Evolutionary conservation across 345 rosid species (phyloP).

Genomic region (Rubroshorea leprosula): DNA sequence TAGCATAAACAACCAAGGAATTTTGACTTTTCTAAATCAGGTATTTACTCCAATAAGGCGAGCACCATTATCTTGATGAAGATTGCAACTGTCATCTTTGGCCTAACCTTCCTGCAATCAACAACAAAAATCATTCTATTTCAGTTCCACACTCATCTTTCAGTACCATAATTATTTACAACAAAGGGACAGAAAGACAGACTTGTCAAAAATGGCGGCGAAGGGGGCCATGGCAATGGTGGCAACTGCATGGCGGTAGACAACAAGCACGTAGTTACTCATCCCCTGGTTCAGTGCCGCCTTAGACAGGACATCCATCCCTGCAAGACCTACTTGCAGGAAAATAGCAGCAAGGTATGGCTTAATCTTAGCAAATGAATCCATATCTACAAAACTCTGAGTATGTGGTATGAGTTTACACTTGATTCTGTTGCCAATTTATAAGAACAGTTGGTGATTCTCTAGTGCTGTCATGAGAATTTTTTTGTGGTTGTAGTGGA

Average conservation of each 20-base stretch:
- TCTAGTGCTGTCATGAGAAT: no score
- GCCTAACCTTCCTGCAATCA: conserved; percentile 57
- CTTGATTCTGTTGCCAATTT: no score
- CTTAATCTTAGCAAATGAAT: conserved; percentile 32
- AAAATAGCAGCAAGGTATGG: conserved; percentile 60
- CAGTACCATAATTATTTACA: neutral
- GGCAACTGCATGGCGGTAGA: conserved; percentile 82
- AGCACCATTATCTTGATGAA: conserved; percentile 60
- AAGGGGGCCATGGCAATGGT: conserved; percentile 74
- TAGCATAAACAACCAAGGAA: no score
- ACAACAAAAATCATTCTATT: neutral
- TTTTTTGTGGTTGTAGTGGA: no score
- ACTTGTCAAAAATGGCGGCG: conserved; percentile 65
- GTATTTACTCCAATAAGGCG: conserved; percentile 61
- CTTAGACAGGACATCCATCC: conserved; percentile 78
- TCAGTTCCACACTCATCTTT: neutral
- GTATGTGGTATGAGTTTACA: no score
- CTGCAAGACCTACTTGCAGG: conserved; percentile 82
- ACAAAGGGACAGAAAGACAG: conserved; percentile 8
- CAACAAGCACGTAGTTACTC: conserved; percentile 81
- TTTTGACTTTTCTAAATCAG: no score
- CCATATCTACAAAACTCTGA: conserved; percentile 17
- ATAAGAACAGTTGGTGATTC: no score
- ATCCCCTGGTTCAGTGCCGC: conserved; percentile 74
- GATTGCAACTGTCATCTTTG: conserved; percentile 62